Base-by-base conservation (phyloP, 2,329 filamentous ascomycete genomes). In the Xylariaceae sp. region DNA sequence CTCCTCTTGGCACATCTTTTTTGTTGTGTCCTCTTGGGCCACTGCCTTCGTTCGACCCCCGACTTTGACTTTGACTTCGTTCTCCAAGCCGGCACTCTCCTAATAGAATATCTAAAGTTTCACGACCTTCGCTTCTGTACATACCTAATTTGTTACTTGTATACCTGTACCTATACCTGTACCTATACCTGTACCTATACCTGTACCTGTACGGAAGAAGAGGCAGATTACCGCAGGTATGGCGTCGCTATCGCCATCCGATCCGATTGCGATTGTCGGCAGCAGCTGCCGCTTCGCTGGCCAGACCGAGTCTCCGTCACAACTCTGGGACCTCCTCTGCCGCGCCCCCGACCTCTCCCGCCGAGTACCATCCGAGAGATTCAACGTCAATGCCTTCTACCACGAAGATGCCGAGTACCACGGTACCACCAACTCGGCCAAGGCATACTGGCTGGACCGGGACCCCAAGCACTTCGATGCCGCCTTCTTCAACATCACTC, bases 401-500 rank as follows among this genome's bases (percentile, higher is more conserved):
- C 55, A 59, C 36, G 46, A 31, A 34, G 47, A 60, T 33, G 52
- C 50, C 17, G 51, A 55, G 33, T 45, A 61, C 31, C 48, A 66
- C 50, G 61, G 41, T 37, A 46, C 53, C n/a, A 50, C 62, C 0
- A 54, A 60, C 35, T 55, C 52, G 1, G 50, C 44, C 40, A 54
- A 50, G 21, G 57, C 46, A 2, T 60, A 60, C 33, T 60, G 55
- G 55, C 40, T 60, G 6, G 44, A 54, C 1, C 50, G 55, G 24
- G 47, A 56, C 38, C 44, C 50, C 15, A 41, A 48, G n/a, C 39
- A 43, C 13, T 61, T 60, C 28, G 57, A 63, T 42, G 50, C 53
- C 9, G 26, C 39, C 9, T 60, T 64, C 37, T 64, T 64, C 48
- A 56, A 56, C 24, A 63, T 64, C 34, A 57, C 50, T 3, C 59